These are phyloP conservation scores for Wickerhamiella dianesei DNA, from an alignment of 805 yeast genomes.

Conservation along the genomic window DNA sequence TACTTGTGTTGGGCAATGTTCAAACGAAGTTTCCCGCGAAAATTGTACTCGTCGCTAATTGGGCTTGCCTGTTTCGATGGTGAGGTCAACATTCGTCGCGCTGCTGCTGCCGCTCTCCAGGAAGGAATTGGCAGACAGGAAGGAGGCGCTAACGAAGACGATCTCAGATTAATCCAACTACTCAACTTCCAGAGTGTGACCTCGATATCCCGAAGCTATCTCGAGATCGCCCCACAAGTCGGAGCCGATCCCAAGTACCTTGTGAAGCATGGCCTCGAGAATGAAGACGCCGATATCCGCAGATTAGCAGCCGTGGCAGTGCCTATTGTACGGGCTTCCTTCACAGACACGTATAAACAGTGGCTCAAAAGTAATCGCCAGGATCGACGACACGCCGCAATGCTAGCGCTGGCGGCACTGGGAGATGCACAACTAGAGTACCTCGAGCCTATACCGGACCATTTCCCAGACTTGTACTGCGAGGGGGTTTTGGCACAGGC, in stretches of 20 bases:
- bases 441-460: not conserved
- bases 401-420: conserved; percentile 8
- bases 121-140: conserved; percentile 74
- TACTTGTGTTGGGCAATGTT: conserved; percentile 71
- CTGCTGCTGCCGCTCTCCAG: conserved; percentile 77
- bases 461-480: conserved; percentile 3
- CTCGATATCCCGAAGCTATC: conserved; percentile 30
- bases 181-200: conserved; percentile 42
- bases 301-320: conserved; percentile 32
- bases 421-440: not conserved
- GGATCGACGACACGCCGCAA: conserved; percentile 8
- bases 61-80: conserved; percentile 51
- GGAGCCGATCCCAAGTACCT: conserved; percentile 22
- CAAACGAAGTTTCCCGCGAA: conserved; percentile 24
- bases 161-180: conserved; percentile 38
- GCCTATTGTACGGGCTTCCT: conserved; percentile 2
- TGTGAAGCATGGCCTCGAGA: conserved; percentile 23
- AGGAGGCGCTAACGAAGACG: conserved; percentile 24
- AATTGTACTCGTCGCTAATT: conserved; percentile 30
- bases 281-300: conserved; percentile 32
- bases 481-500: conserved; percentile 3
- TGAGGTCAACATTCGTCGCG: conserved; percentile 62
- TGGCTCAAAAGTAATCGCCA: not conserved
- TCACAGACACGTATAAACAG: not conserved
- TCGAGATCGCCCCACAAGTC: conserved; percentile 25